Evolutionary conservation across 1,284 basidiomycete species (phyloP), one percentile per base, ranked within the genome.

Genomic region (Sanghuangporus weigelae): DNA sequence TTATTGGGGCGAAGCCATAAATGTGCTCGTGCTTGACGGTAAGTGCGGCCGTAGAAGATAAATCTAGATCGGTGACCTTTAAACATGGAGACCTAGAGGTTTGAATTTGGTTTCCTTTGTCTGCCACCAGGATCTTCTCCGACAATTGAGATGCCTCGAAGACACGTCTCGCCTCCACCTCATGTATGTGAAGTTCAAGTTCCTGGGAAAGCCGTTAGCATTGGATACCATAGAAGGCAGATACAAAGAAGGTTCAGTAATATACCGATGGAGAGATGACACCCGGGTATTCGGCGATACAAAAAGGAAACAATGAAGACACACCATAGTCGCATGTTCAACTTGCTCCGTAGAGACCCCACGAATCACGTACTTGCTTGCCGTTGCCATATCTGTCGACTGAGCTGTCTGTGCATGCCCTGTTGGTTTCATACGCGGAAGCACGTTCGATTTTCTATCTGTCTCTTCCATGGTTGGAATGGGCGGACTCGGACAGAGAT

Each of bases 311-410:
- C 14, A 21, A 26, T 57, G 12, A 39, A 46, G 3, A 62, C 60
- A 48, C 48, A 62, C 60, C 42, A 36, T 56, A 35, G 60, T 56
- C 54, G 39, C 54, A 23, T 62, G 53, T 57, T 49, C 60, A 16
- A 16, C 35, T 26, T 50, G 42, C 16, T 48, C 48, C 35, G 23
- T 16, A 53, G 23, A 50, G 11, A 26, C 14, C 57, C 36, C 55
- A 35, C 35, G 55, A 23, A 35, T 49, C 35, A 62, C 48, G 14
- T 36, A 51, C 31, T 46, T 36, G 16, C 14, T 12, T 19, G 48
- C 44, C 21, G 51, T 19, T 16, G 39, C 35, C 11, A 26, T 16
- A 19, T 57, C 31, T 35, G 38, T 54, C 49, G 19, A 39, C 31
- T 49, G 40, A 19, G n/a, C 48, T 39, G 19, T 12, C 48, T 50